Evolutionary conservation across 2,329 filamentous ascomycete genomes (phyloP), one percentile per base, ranked within the genome.

Genomic region (Penicillium janthinellum): DNA sequence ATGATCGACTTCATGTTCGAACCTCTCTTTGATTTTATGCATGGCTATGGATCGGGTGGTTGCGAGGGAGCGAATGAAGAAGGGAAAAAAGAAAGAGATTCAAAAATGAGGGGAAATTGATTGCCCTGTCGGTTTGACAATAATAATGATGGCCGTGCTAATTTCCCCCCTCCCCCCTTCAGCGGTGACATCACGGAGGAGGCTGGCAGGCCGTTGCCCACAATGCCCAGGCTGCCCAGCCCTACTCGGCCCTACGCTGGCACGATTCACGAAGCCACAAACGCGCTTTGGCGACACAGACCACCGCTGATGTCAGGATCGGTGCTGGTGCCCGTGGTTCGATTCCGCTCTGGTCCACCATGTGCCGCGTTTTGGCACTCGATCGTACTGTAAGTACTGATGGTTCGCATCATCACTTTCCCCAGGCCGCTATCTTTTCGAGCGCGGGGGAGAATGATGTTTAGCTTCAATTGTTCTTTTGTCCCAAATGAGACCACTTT

Each of bases 1-100:
- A 15, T 65, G 50, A 34, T 63, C 59, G n/a, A 72, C 51, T 45
- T 66, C 57, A 12, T 50, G 49, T 34, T 61, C 64, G 28, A 64
- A 28, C 55, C 65, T 73, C n/a, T 64, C 57, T 60, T 65, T 72
- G 38, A 67, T 57, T 48, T 67, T 66, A n/a, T 67, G 65, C 70
- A 71, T 71, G 51, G 45, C 54, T 61, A 34, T 22, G 55, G 25
- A n/a, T 41, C 22, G 38, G 56, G 56, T 31, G 31, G 8, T 42
- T 25, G 52, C 31, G 39, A 42, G 34, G 31, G 34, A 15, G 45
- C 5, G 8, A 17, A 14, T 28, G 42, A 20, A 20, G 15, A 49
- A 22, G 15, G 45, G 50, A 52, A 54, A 44, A 22, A 41, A 25
- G 41, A 17, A 25, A 22, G 37, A 2, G 35, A 31, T 1, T 31